Base-by-base conservation (phyloP, 2,329 filamentous ascomycete species). In the Colletotrichum lindemuthianum region DNA sequence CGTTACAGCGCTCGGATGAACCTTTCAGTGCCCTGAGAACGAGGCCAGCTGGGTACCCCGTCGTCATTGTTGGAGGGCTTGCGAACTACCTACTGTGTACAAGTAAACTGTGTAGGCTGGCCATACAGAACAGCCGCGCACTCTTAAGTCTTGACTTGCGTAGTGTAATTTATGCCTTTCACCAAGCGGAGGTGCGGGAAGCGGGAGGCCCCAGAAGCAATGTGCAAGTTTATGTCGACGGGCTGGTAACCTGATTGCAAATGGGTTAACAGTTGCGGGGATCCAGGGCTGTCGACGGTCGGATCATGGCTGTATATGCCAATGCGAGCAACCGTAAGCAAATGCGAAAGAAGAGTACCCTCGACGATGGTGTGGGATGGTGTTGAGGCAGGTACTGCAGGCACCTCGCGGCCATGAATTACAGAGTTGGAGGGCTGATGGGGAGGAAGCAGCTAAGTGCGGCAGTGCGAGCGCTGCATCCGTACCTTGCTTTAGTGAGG, bases 401-500 rank as follows among this genome's bases (percentile, higher is more conserved):
- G 24, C 24, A n/a, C n/a, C n/a, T n/a, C n/a, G n/a, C n/a, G n/a
- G 24, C 24, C 24, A 24, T 44, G 45, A 58, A 58, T 57, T 39
- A 16, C 33, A 48, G 43, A n/a, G 34, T 41, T 24, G 24, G 24
- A 24, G 24, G 24, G 24, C 24, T 24, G 24, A 39, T 44, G 40
- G 34, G 1, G 3, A 12, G 24, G 39, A 33, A 11, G 41, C 16
- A 55, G 57, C 58, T 65, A 65, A 52, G 12, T 43, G 50, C 61
- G 57, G 50, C 51, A 61, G 61, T 52, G 58, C 51, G 51, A 45
- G 40, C 40, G 34, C 50, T 51, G 61, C 61, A 55, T 55, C 39
- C 61, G 61, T 65, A 50, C 61, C 61, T 64, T 65, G 51, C 61
- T 41, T 65, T 65, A 65, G 58, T 61, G 61, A 61, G 58, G 44